Conservation (phyloP, 139 green algal genomes). For the Protoeuglena noctilucae region DNA sequence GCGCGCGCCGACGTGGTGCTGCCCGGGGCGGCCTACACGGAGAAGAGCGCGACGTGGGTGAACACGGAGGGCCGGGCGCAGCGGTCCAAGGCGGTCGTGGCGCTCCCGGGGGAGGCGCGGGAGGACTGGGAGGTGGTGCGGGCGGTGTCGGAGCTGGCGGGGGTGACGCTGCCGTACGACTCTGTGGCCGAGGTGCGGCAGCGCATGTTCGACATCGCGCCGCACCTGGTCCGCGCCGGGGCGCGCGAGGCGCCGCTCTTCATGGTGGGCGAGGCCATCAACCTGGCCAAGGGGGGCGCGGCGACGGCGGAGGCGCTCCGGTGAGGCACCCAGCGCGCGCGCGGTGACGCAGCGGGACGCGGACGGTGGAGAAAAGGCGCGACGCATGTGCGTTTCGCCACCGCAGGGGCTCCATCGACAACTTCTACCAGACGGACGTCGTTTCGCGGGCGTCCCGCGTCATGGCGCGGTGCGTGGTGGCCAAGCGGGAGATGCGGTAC, state of each 20-base stretch:
- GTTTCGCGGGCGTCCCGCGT: conserved; percentile 70
- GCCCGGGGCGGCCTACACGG: conserved; percentile 74
- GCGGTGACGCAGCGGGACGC: no score
- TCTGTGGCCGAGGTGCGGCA: conserved; percentile 37
- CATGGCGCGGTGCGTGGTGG: conserved; percentile 82
- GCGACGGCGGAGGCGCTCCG: conserved; percentile 6
- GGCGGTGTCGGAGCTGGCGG: conserved; percentile 60
- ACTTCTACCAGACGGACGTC: conserved; percentile 97
- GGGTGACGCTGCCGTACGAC: conserved; percentile 71
- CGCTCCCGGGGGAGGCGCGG: conserved; percentile 48
- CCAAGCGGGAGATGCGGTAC: conserved; percentile 10
- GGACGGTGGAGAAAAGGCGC: no score
- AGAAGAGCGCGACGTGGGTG: conserved; percentile 72
- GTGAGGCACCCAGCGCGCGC: no score
- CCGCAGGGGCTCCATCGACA: conserved; percentile 28
- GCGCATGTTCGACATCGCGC: conserved; percentile 63
- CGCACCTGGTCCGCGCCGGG: conserved; percentile 46
- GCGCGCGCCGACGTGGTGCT: conserved; percentile 79
- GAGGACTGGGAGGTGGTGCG: conserved; percentile 92
- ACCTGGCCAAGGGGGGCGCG: conserved; percentile 48
- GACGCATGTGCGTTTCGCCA: conserved; percentile 15
- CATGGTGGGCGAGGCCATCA: neutral
- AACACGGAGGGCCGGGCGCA: conserved; percentile 90
- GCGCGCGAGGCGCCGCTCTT: conserved; percentile 39
- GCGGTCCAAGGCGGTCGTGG: conserved; percentile 58